Conservation (phyloP, 2,329 filamentous ascomycete species). For the Tolypocladium inflatum region DNA sequence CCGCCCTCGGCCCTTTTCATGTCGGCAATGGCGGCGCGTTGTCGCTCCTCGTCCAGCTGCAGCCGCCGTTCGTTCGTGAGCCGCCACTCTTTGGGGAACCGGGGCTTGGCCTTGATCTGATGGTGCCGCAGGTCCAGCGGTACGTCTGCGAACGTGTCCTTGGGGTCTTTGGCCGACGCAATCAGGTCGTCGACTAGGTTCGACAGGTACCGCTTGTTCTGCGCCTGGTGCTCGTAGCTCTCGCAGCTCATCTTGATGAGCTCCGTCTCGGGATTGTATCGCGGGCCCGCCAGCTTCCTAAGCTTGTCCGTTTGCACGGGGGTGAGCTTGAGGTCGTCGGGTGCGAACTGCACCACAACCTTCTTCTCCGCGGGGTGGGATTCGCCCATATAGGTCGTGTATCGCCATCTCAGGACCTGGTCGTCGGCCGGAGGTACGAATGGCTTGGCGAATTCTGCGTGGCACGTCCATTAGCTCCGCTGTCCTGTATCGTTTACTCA, state of each 20-base stretch:
- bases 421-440: slow-evolving; percentile 61
- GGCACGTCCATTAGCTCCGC: slow-evolving; percentile 3
- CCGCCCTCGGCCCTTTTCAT: slow-evolving; percentile 42
- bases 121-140: slow-evolving; percentile 85
- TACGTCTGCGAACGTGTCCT: slow-evolving; percentile 78
- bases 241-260: slow-evolving; percentile 87
- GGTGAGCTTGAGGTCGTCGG: slow-evolving; percentile 61
- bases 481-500: not conserved
- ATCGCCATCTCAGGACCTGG: slow-evolving; percentile 82
- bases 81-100: slow-evolving; percentile 76
- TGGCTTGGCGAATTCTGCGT: slow-evolving; percentile 68
- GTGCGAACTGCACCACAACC: slow-evolving; percentile 85
- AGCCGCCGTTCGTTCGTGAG: slow-evolving; percentile 60
- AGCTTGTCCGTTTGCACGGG: slow-evolving; percentile 66
- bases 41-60: slow-evolving; percentile 54
- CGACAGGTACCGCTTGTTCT: slow-evolving; percentile 93
- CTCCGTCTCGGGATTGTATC: slow-evolving; percentile 79
- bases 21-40: slow-evolving; percentile 43
- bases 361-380: slow-evolving; percentile 84
- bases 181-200: slow-evolving; percentile 69
- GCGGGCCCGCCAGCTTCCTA: slow-evolving; percentile 73
- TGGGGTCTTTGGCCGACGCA: slow-evolving; percentile 63
- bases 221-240: slow-evolving; percentile 75
- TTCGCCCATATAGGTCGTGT: slow-evolving; percentile 95
- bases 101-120: slow-evolving; percentile 54